Conservation (phyloP, 2,329 filamentous ascomycete species). For the Rhinocladiella similis region DNA sequence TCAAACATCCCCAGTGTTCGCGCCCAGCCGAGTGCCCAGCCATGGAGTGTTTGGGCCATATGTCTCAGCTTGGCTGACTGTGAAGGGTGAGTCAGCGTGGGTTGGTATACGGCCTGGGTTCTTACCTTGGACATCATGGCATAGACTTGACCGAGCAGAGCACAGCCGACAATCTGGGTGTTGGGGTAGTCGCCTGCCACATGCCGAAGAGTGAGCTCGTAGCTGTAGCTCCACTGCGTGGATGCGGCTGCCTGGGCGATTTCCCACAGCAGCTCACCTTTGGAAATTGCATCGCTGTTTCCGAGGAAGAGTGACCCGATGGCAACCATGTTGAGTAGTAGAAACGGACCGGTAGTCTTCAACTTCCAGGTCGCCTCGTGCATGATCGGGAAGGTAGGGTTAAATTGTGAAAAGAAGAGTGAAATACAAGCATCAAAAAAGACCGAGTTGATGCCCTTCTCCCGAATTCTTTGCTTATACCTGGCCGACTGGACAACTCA, state of each 20-base stretch:
- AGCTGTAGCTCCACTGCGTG: neutral
- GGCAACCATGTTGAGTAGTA: slow-evolving; percentile 53
- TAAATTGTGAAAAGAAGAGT: slow-evolving; percentile 62
- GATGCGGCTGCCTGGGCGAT: slow-evolving; percentile 3
- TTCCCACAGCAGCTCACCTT: slow-evolving; percentile 4
- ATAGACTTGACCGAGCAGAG: slow-evolving; percentile 1
- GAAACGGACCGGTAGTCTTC: slow-evolving; percentile 49
- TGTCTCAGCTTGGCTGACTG: too few species aligned
- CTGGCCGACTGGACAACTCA: neutral
- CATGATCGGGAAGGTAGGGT: slow-evolving; percentile 60
- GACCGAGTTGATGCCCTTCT: slow-evolving; percentile 41
- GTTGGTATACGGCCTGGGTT: neutral
- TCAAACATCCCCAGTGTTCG: slow-evolving; percentile 6
- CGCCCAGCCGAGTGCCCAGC: slow-evolving; percentile 1
- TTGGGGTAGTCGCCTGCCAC: neutral
- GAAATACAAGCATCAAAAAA: slow-evolving; percentile 58
- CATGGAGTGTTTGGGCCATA: slow-evolving; percentile 2
- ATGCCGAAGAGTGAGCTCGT: neutral
- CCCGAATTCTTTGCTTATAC: neutral
- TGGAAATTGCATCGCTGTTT: slow-evolving; percentile 2
- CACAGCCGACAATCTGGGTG: neutral
- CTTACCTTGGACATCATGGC: slow-evolving; percentile 5
- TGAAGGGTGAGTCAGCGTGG: neutral
- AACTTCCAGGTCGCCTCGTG: slow-evolving; percentile 59
- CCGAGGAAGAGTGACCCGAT: slow-evolving; percentile 4